Conservation (phyloP, 257 asterid species). For the Leptodermis oblonga region DNA sequence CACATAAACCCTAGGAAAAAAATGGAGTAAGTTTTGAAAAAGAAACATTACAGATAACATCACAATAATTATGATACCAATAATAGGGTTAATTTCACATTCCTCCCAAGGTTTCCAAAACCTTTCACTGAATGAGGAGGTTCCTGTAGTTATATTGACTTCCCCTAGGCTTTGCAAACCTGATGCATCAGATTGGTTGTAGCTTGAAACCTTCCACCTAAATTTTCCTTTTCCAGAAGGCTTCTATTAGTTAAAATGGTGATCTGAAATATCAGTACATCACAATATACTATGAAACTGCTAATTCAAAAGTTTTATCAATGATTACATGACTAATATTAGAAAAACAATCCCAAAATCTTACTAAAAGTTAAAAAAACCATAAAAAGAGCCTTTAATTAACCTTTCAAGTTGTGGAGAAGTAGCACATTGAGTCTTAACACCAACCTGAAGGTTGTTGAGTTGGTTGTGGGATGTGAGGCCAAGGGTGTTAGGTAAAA, state of each 20-base stretch:
- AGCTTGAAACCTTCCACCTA: too few species aligned
- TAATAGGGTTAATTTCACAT: too few species aligned
- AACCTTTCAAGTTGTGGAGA: constrained; percentile 46
- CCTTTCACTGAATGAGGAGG: too few species aligned
- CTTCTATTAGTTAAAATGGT: too few species aligned
- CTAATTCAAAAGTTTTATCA: background rate
- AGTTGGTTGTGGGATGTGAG: constrained; percentile 38
- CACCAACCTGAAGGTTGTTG: constrained; percentile 32
- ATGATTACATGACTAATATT: too few species aligned
- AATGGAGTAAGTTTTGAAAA: too few species aligned
- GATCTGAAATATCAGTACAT: too few species aligned
- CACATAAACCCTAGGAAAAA: background rate
- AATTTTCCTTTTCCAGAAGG: too few species aligned
- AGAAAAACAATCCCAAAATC: background rate
- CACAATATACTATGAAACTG: background rate
- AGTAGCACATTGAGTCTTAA: constrained; percentile 24
- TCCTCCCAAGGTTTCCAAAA: too few species aligned
- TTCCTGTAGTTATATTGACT: too few species aligned
- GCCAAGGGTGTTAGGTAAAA: constrained; percentile 31
- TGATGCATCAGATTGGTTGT: too few species aligned
- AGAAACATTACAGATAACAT: background rate
- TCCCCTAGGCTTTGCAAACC: too few species aligned
- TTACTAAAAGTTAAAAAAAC: background rate
- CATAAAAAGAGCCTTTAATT: background rate
- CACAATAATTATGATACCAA: background rate